Evolutionary conservation across 352 stramenopile species (phyloP), one percentile per base, ranked within the genome.

Genomic region (Globisporangium orthogonon): DNA sequence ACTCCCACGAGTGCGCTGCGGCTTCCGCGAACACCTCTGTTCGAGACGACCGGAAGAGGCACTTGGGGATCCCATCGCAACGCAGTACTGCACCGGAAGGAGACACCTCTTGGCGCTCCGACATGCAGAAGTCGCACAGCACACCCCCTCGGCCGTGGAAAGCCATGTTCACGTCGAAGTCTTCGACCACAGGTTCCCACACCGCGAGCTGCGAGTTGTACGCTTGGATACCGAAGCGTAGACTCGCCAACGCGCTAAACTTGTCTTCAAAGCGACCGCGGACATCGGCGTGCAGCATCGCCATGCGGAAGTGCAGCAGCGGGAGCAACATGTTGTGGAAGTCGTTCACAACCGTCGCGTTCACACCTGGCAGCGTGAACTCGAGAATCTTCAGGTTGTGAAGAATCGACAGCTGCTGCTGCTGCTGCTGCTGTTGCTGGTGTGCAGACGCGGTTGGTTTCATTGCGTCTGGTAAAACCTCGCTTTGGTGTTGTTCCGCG

Each of bases 281-380:
- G 28, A 94, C 66, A 51, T 89, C 77, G 0, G 84, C 62, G 48
- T 87, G 73, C n/a, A 94, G 60, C n/a, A 73, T 75, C 11, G 70
- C 66, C 14, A 91, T 61, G 10, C 80, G 80, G n/a, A 89, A 75
- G 54, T 94, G 84, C 62, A 94, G 59, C 41, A 94, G 47, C 2
- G 84, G 84, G 14, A 94, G 61, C 44, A 92, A 59, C 84, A 94
- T 94, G 52, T 94, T 92, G 63, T 94, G 81, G 40, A 92, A 91
- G 58, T 94, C 84, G 56, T 94, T 94, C 14, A 94, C 74, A 30
- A 94, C 69, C 7, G 84, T 94, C 9, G 83, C 80, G 35, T 91
- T 87, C 33, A 94, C 62, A 11, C 82, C 84, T 31, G 84, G 82
- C 0, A 94, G 64, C 40, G 69, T 83, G 52, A 94, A 81, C 51